phyloP scores from a whole-genome alignment of 441 rosid genomes.

The Corymbia citriodora region DNA sequence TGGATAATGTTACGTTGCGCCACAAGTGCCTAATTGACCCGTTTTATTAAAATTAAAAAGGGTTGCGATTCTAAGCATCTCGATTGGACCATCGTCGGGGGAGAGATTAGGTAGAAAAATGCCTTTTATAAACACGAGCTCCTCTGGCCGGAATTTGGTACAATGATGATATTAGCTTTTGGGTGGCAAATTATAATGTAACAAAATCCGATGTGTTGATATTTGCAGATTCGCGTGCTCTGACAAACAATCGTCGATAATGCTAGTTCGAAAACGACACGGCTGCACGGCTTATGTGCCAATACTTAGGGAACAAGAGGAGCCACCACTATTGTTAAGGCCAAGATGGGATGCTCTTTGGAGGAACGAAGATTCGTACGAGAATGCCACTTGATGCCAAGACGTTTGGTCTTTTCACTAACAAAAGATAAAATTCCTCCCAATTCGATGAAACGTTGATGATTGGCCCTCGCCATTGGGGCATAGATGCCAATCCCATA shows the following conservation, averaged over 20 bases:
- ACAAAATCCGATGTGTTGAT: neutral
- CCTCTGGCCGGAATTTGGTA: neutral
- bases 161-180: neutral
- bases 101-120: neutral
- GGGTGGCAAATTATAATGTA: neutral
- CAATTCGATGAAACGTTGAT: neutral
- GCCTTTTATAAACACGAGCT: neutral
- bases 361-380: neutral
- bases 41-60: neutral
- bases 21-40: neutral
- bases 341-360: neutral
- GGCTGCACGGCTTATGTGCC: neutral
- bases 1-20: neutral
- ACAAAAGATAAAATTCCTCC: neutral
- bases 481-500: neutral
- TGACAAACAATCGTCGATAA: neutral
- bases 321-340: neutral
- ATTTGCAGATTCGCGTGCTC: neutral
- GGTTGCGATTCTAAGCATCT: neutral
- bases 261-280: neutral
- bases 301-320: neutral
- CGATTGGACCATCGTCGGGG: neutral
- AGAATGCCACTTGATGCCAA: neutral
- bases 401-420: neutral
- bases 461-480: neutral